Evolutionary conservation across 192 early-diverging fungal species (phyloP), one percentile per base, ranked within the genome.

Genomic region (Backusella circina): DNA sequence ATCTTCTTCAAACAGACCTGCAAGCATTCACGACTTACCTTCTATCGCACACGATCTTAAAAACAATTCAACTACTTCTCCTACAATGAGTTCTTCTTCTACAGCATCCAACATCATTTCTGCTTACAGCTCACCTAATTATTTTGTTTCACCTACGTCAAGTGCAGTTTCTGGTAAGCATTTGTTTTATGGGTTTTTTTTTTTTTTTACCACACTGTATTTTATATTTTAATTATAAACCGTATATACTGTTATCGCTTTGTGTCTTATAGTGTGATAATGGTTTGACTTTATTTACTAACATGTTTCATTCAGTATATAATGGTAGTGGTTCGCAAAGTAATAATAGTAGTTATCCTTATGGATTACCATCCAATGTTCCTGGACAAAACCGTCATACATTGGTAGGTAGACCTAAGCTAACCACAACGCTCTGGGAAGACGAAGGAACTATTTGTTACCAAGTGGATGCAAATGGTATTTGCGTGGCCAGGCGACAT

Each of bases 361-460:
- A 70, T 41, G 68, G 68, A 70, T 1, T 70, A 26, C 37, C 37
- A 21, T 28, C 68, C 44, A 70, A 21, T 44, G 15, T 31, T 21
- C 37, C 68, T 75, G 65, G 65, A 1, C 41, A 38, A 9, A 16
- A 41, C 44, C 74, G 65, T 13, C 51, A 65, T 66, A 65, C 50
- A 21, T 61, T 76, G 15, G 31, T 76, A 32, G 82, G 73, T 70
- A 84, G 78, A 69, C 88, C 79, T 47, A 88, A 79, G 80, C 81
- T 85, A 76, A 93, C 91, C 15, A 93, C 91, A 13, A 93, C 92
- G 37, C 84, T 94, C 70, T 94, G 93, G 93, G 93, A 94, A 81
- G 93, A 94, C 83, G 93, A 94, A 83, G 85, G 88, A 39, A 94
- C 93, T 2, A 82, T 91, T 50, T 92, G 91, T 68, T 94, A 90